Conservation (phyloP, 305 asterid species). For the Fraxinus baroniana region DNA sequence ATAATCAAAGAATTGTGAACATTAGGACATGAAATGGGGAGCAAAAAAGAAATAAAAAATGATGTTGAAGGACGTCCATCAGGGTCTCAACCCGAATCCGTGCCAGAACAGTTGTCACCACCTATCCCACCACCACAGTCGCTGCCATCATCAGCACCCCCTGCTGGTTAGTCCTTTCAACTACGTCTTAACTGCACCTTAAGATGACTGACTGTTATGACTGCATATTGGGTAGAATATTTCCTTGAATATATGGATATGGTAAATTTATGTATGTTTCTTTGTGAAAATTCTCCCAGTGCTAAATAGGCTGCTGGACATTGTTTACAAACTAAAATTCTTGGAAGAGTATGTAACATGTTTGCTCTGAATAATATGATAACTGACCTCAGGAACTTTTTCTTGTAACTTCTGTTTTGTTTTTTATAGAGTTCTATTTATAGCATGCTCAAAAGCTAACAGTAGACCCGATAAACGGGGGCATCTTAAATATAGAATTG, state of each 20-base stretch:
- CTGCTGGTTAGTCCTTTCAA: constrained; percentile 41
- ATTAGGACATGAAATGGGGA: constrained; percentile 45
- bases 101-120: constrained; percentile 36
- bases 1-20: constrained; percentile 22
- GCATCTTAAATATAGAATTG: constrained; percentile 37
- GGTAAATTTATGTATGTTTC: neutral
- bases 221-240: neutral
- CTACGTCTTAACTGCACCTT: neutral
- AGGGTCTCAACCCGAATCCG: constrained; percentile 29
- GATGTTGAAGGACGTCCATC: constrained; percentile 39
- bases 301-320: neutral
- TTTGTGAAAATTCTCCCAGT: constrained; percentile 2
- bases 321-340: constrained; percentile 7
- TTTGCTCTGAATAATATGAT: neutral
- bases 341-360: neutral
- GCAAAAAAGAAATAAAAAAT: constrained; percentile 33
- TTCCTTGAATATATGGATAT: neutral
- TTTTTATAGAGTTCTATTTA: neutral
- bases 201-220: neutral
- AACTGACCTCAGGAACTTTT: neutral
- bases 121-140: constrained; percentile 38
- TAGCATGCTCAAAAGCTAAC: constrained; percentile 4
- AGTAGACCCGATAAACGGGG: neutral
- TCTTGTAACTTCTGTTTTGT: constrained; percentile 9
- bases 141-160: constrained; percentile 39